Base-by-base conservation (phyloP, 2,329 filamentous ascomycete species). In the Fusarium pilosicola region DNA sequence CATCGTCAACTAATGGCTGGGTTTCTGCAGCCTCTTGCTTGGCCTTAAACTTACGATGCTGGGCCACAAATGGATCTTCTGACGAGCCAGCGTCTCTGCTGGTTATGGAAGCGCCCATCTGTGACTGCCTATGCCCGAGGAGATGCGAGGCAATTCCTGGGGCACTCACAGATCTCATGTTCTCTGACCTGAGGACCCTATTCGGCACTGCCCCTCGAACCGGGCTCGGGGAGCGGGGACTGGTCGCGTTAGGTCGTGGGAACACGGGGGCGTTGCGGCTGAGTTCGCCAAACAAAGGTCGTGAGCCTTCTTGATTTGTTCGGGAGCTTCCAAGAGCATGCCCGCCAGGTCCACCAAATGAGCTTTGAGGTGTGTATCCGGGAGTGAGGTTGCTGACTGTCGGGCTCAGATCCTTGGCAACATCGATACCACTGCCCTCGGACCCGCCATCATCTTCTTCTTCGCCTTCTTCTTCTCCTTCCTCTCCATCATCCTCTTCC, bases 151-250 rank as follows among this genome's bases (percentile, higher is more conserved):
- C 88, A 82, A 88, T 86, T 22, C 88, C 87, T 6, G 90, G 89
- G 4, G 89, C 88, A 77, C 89, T 91, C 44, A 90, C 87, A 4
- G 90, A 91, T 58, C 90, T 86, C 18, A 84, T 82, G 5, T 84
- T 81, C 36, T 91, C 89, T 28, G 85, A 82, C 60, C 86, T 82
- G 11, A 86, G 75, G 34, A 88, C 76, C 74, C 86, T 85, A 67
- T 84, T 81, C 38, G 90, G 89, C 36, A 90, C 82, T 45, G 88
- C 86, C 59, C 86, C 85, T 39, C 92, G 89, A 32, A 93, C 83
- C 3, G 93, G 93, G 73, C 93, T 95, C 4, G 93, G 92, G 15
- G 93, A 94, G 41, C 92, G 89, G 52, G 92, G 91, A 73, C 89
- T 91, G n/a, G 85, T 84, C 26, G 83, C 84, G 39, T 81, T 85